Evolutionary conservation across 2,329 filamentous ascomycete species (phyloP), one percentile per base, ranked within the genome.

Genomic region (Trichoderma breve): DNA sequence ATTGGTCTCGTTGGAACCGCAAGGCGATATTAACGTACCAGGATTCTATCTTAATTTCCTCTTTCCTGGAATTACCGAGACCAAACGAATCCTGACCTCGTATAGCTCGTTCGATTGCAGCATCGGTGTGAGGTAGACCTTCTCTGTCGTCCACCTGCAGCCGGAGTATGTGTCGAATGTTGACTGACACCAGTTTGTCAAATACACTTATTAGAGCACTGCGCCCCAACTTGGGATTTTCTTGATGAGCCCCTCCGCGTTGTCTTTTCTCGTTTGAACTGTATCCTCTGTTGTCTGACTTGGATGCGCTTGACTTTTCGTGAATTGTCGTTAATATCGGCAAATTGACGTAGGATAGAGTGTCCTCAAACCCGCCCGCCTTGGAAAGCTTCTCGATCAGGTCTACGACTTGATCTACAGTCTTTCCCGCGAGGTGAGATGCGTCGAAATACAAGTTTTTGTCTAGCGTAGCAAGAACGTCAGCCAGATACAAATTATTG

Each of bases 371-470:
- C 1, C 61, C 61, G 5, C 61, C 61, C 1, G 36, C 61, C 0
- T 62, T 62, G 1, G 36, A 43, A 6, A 63, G 34, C 36, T 47
- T 47, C 3, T 43, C 34, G 14, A 63, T 63, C 36, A 43, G 7
- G 7, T 63, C 36, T 1, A 47, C 15, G 2, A 43, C 36, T 47
- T 30, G 34, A 7, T 62, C 32, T 21, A 34, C 57, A 21, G 32
- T 18, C 3, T 34, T n/a, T 2, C 34, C 34, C 3, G 12, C 24
- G 21, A 47, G 21, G 3, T 47, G 24, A 26, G 21, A 36, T 24
- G 61, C 61, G 9, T 63, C 61, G 12, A 63, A 63, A 18, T 63
- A 63, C 4, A 63, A 21, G 32, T 63, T 63, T 26, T 39, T 62
- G 15, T 62, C 58, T 62, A 24, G 9, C 8, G n/a, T 5, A 14